A percentile compares a stretch with the other conserved stretches of the same genome.
phyloP scores from a whole-genome alignment of 2,329 filamentous ascomycete species.

The Xylaria sp. region DNA sequence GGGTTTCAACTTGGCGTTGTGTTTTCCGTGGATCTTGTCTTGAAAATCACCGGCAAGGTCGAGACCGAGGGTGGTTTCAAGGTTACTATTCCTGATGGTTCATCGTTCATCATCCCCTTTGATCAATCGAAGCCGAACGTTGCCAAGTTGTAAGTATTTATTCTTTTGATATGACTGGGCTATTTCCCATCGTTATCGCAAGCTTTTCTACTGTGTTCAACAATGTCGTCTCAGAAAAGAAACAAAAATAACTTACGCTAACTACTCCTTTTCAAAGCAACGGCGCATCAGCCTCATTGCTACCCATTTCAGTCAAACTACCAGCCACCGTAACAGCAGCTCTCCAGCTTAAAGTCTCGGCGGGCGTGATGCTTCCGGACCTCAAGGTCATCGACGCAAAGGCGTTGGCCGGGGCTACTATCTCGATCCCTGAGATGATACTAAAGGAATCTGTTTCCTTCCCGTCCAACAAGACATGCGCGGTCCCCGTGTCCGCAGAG shows the following conservation, averaged over 20 bases:
- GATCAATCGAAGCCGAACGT: slow-evolving; percentile 38
- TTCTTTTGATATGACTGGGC: neutral
- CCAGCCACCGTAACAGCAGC: slow-evolving; percentile 43
- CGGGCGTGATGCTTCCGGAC: slow-evolving; percentile 42
- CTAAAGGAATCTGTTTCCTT: slow-evolving; percentile 29
- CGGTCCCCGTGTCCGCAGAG: slow-evolving; percentile 41
- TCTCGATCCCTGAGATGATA: slow-evolving; percentile 45
- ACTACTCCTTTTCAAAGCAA: slow-evolving; percentile 36
- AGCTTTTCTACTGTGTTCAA: neutral
- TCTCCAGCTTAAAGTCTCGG: slow-evolving; percentile 43
- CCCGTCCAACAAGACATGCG: slow-evolving; percentile 31
- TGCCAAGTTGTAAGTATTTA: slow-evolving; percentile 45
- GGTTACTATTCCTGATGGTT: slow-evolving; percentile 43
- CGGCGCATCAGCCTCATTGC: slow-evolving; percentile 40
- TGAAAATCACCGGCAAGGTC: slow-evolving; percentile 42
- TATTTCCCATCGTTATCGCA: neutral
- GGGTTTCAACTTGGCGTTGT: slow-evolving; percentile 44
- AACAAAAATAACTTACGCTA: slow-evolving; percentile 17
- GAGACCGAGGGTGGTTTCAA: slow-evolving; percentile 43
- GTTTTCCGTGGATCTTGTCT: slow-evolving; percentile 44
- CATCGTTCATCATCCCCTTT: slow-evolving; percentile 44
- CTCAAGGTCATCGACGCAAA: slow-evolving; percentile 39
- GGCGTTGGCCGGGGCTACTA: slow-evolving; percentile 44
- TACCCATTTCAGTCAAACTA: slow-evolving; percentile 41
- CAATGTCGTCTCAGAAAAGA: neutral